Evolutionary conservation across 83 land plant genomes (phyloP).

Genomic region (Picea abies): DNA sequence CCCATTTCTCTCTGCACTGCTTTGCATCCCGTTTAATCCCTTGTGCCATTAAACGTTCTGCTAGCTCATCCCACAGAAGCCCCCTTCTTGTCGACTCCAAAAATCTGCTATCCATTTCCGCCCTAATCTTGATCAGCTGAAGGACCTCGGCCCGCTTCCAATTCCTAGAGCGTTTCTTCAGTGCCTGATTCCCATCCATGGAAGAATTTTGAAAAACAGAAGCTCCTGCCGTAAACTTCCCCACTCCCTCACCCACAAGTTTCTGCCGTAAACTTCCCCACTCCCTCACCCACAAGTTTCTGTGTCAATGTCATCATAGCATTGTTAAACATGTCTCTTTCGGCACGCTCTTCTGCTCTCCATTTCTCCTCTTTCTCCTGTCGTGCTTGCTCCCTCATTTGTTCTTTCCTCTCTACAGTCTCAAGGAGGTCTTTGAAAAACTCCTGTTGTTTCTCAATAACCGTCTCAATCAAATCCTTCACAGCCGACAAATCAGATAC

Average conservation of each 20-base stretch:
- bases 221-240: neutral
- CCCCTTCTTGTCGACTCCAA: slow-evolving; percentile 25
- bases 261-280: slow-evolving; percentile 17
- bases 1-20: slow-evolving; percentile 48
- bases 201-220: neutral
- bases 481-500: slow-evolving; percentile 16
- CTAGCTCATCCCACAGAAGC: slow-evolving; percentile 34
- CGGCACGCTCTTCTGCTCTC: slow-evolving; percentile 33
- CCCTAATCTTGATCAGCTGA: slow-evolving; percentile 35
- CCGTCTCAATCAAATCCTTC: slow-evolving; percentile 18
- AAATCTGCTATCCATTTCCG: slow-evolving; percentile 32
- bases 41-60: slow-evolving; percentile 21
- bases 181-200: neutral
- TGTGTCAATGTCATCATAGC: slow-evolving; percentile 26
- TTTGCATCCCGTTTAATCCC: slow-evolving; percentile 40
- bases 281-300: slow-evolving; percentile 26
- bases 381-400: slow-evolving; percentile 23
- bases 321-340: slow-evolving; percentile 25
- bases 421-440: slow-evolving; percentile 31
- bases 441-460: slow-evolving; percentile 23
- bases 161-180: slow-evolving; percentile 34
- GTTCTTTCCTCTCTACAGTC: slow-evolving; percentile 27
- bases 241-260: slow-evolving; percentile 21
- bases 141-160: slow-evolving; percentile 43
- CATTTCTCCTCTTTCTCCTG: slow-evolving; percentile 33